These are phyloP conservation scores for Durusdinium trenchii DNA, from an alignment of 73 alveolate species.

Conservation along the genomic window DNA sequence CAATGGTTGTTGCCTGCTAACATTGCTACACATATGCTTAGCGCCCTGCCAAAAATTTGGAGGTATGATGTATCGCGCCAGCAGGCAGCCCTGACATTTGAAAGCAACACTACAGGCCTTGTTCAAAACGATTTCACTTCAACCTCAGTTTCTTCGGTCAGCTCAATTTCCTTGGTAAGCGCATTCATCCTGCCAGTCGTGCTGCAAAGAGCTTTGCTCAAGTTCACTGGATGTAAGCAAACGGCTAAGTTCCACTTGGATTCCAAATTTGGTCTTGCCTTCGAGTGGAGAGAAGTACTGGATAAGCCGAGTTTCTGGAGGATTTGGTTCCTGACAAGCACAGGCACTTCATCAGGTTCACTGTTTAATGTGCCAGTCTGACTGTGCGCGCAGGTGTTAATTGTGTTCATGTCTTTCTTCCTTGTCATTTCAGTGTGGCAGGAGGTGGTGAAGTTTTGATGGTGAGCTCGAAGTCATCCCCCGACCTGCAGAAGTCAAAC, in stretches of 20 bases:
- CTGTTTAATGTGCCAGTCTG: too few relatives aligned
- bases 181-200: slow-evolving; percentile 44
- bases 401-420: too few relatives aligned
- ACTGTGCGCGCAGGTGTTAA: too few relatives aligned
- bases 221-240: too few relatives aligned
- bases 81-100: slow-evolving; percentile 84
- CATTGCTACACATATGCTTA: too few relatives aligned
- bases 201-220: too few relatives aligned
- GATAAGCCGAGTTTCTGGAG: slow-evolving; percentile 45
- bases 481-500: slow-evolving; percentile 50
- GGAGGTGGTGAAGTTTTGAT: neutral
- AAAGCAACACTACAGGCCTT: neutral
- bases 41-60: slow-evolving; percentile 49
- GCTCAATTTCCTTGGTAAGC: slow-evolving; percentile 42
- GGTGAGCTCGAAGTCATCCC: neutral
- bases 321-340: slow-evolving; percentile 44
- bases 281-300: slow-evolving; percentile 67
- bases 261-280: too few relatives aligned
- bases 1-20: too few relatives aligned
- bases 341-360: too few relatives aligned
- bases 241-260: too few relatives aligned
- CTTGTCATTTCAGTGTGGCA: neutral
- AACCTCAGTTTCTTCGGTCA: slow-evolving; percentile 59
- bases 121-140: neutral
- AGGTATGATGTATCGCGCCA: slow-evolving; percentile 66